These are phyloP conservation scores for Remersonia thermophila DNA, from an alignment of 2,329 filamentous ascomycete species.

Conservation along the genomic window DNA sequence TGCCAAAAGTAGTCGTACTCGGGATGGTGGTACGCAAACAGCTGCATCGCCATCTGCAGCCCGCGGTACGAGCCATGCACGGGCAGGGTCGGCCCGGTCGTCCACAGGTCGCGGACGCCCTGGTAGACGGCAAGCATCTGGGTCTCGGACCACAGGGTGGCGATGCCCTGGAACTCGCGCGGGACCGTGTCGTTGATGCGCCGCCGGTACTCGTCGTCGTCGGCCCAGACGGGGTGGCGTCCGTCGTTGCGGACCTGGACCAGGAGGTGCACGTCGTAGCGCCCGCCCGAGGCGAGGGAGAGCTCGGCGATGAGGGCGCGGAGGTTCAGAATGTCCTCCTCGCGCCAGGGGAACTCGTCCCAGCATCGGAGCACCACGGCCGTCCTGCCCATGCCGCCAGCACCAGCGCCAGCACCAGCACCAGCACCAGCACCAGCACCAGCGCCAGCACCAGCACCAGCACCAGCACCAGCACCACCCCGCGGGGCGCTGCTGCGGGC, in stretches of 20 bases:
- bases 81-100: slow-evolving; percentile 52
- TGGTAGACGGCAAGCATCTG: slow-evolving; percentile 90
- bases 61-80: slow-evolving; percentile 90
- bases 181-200: slow-evolving; percentile 60
- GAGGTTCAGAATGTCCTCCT: slow-evolving; percentile 70
- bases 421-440: no score
- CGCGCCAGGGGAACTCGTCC: slow-evolving; percentile 66
- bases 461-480: no score
- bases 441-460: no score
- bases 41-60: slow-evolving; percentile 86
- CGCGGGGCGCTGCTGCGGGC: no score
- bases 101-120: slow-evolving; percentile 67
- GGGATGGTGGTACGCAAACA: slow-evolving; percentile 77
- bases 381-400: slow-evolving; percentile 46
- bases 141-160: slow-evolving; percentile 84
- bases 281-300: slow-evolving; percentile 65
- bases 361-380: slow-evolving; percentile 74
- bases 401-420: no score
- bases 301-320: slow-evolving; percentile 77
- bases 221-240: slow-evolving; percentile 65
- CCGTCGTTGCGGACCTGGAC: slow-evolving; percentile 73
- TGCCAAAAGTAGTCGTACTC: slow-evolving; percentile 92
- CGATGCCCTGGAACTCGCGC: slow-evolving; percentile 76
- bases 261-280: slow-evolving; percentile 77
- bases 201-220: slow-evolving; percentile 53